Evolutionary conservation across 2,329 filamentous ascomycete species (phyloP), one percentile per base, ranked within the genome.

Genomic region (Aspergillus fumigatus): DNA sequence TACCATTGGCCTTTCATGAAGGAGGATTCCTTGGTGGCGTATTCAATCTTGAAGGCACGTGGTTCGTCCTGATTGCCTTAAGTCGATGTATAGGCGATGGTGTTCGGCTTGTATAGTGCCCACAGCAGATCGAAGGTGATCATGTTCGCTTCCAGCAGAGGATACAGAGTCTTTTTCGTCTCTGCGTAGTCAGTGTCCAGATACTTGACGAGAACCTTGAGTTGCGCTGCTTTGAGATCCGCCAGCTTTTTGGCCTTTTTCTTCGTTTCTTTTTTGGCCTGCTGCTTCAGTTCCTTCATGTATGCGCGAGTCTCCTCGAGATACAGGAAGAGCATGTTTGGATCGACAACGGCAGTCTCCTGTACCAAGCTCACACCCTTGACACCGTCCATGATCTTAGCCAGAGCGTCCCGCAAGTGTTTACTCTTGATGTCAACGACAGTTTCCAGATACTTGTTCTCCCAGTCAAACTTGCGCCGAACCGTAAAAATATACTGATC

Each of bases 101-200:
- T 91, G 65, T 91, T 89, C 0, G 92, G 92, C 67, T 94, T 95
- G 82, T 89, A 95, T 3, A 96, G 76, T 0, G 91, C 90, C 92
- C 92, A 96, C 1, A 95, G 78, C 2, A 95, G 81, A 56, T 96
- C 90, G 64, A 92, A 96, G 0, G 90, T 95, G 69, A 96, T 95
- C 48, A 91, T 85, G 8, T 90, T 90, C 32, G 87, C 88, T 61
- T 91, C 84, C 1, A 96, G 79, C 75, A 96, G 84, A 0, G 90
- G 89, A 63, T 92, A 88, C 0, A 96, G 80, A 1, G 87, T 89
- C 72, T 91, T 90, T 70, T 93, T 92, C 35, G 82, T 86, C 19
- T 89, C 82, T 1, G 85, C 84, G 66, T 90, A 96, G 72, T 96
- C 92, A 58, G 87, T 84, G 63, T 92, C 87, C n/a, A 94, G 78